Conservation (phyloP, 495 filamentous ascomycete genomes). For the Lasiosphaeris hirsuta region DNA sequence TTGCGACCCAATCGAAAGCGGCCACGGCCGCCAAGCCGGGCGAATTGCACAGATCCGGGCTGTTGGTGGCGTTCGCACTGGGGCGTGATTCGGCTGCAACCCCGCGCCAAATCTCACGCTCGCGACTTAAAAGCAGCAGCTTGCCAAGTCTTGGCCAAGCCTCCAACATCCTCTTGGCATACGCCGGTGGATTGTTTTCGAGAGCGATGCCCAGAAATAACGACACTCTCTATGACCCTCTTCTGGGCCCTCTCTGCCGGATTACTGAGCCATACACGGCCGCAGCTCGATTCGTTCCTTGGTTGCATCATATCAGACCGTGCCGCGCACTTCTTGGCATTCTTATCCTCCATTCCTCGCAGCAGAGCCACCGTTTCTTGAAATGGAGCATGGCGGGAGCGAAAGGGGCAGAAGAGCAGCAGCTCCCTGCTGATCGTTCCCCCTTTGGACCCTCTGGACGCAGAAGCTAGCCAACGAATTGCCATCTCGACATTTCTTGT, state of each 20-base stretch:
- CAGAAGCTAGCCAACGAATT: conserved; percentile 4
- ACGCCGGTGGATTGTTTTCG: conserved; percentile 18
- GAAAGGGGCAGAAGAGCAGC: conserved; percentile 3
- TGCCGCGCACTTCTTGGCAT: conserved; percentile 6
- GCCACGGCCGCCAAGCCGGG: conserved; percentile 29
- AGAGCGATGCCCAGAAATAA: not conserved
- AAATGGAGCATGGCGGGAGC: not conserved
- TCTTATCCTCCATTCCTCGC: not conserved
- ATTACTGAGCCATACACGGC: conserved; percentile 3
- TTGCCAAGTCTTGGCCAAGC: conserved; percentile 2
- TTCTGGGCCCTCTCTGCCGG: conserved; percentile 9
- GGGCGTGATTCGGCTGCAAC: conserved; percentile 10
- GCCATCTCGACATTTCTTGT: conserved; percentile 2
- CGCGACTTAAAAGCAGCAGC: not conserved
- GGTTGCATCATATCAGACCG: conserved; percentile 13
- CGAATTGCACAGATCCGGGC: conserved; percentile 29
- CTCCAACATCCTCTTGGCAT: conserved; percentile 22
- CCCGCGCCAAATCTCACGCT: conserved; percentile 11
- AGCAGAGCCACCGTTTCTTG: not conserved
- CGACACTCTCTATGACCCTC: conserved; percentile 3
- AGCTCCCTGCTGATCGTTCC: conserved; percentile 5
- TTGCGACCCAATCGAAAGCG: not conserved
- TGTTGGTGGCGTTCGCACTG: conserved; percentile 19
- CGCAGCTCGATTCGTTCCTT: conserved; percentile 1
- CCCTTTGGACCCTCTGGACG: conserved; percentile 14